Evolutionary conservation across 2,329 filamentous ascomycete species (phyloP), one percentile per base, ranked within the genome.

Genomic region (Cladophialophora immunda): DNA sequence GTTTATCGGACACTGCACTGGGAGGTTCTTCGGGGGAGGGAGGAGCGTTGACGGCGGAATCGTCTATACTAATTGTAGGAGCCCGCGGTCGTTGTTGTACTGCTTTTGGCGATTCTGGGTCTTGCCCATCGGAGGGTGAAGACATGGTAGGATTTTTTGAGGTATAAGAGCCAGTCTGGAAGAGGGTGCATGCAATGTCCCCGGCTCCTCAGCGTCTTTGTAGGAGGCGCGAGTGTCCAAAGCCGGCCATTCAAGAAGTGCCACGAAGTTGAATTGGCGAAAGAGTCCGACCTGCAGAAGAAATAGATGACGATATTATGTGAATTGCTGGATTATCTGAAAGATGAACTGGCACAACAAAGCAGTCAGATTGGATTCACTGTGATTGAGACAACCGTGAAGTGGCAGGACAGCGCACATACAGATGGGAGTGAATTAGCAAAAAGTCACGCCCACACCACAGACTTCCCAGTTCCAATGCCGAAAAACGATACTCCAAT

Each of bases 61-160:
- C 86, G 73, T 87, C 84, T 68, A 87, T 85, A 32, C 84, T 86
- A 60, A 86, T 87, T 11, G 84, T 86, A 25, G 85, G 85, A 6
- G 82, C 82, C 64, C 82, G 76, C 19, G 59, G 66, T 36, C 70
- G 59, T 27, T 66, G 56, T 8, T 41, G 67, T 6, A 32, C 3
- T 22, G 61, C 50, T 62, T 50, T 59, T 6, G 70, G 64, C n/a
- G 62, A 58, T 22, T 64, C 64, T 22, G 68, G 50, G 41, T 60
- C 60, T 58, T 66, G 58, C 41, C 61, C 68, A 50, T 68, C 68
- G 3, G 55, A 27, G 38, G 68, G 41, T 32, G 64, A 50, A 62
- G 62, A 30, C 68, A 70, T 70, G 32, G 57, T 53, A 34, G 45
- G 38, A 8, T n/a, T 54, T 54, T n/a, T 54, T 54, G 54, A 56